Evolutionary conservation across 345 rosid species (phyloP).

Genomic region (Luvunga scandens): DNA sequence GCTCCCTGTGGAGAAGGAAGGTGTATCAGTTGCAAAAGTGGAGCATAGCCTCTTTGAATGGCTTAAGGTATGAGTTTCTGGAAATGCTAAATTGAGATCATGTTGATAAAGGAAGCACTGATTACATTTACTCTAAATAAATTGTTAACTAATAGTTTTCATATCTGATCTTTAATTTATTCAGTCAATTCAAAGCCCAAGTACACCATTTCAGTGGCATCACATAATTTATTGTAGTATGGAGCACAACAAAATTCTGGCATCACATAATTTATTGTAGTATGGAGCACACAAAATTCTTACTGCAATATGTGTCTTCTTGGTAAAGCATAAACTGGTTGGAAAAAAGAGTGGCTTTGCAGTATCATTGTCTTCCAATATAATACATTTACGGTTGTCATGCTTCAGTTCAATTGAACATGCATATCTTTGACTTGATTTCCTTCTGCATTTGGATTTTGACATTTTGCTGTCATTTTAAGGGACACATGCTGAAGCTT

Average conservation of each 20-base stretch:
- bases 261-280: background rate
- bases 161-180: background rate
- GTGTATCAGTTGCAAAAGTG: slow-evolving; percentile 90
- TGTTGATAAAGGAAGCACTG: background rate
- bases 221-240: background rate
- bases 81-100: slow-evolving; percentile 10
- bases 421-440: slow-evolving; percentile 4
- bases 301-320: background rate
- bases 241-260: background rate
- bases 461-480: slow-evolving; percentile 15
- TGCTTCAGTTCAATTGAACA: background rate
- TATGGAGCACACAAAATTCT: background rate
- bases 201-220: background rate
- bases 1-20: slow-evolving; percentile 82
- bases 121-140: background rate
- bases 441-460: slow-evolving; percentile 19
- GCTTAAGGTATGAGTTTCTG: slow-evolving; percentile 68
- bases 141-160: background rate
- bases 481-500: slow-evolving; percentile 93
- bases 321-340: background rate
- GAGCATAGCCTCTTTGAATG: slow-evolving; percentile 92
- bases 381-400: background rate
- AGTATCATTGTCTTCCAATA: background rate
- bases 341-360: background rate
- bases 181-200: background rate